Base-by-base conservation (phyloP, 1,139 yeast genomes). In the Saccharomyces hybrid region DNA sequence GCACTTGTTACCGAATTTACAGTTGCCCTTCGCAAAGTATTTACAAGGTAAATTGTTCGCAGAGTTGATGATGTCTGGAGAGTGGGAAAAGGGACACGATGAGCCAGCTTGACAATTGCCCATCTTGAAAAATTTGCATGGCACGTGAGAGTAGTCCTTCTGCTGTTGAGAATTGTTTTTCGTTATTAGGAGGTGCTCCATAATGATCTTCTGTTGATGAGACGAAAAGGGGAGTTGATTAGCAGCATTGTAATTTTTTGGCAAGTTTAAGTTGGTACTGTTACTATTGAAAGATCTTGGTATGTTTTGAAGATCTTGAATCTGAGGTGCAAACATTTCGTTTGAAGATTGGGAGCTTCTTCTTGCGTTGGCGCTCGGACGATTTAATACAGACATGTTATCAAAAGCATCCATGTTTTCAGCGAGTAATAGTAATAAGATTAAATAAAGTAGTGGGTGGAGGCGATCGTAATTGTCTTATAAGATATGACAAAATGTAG, bases 81-180 rank as follows among this genome's bases (percentile, higher is more conserved):
- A 80, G 69, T 93, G 98, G 48, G 95, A 85, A 66, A 93, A 93
- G 1, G 97, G 97, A 70, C 98, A 93, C 1, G 93, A 78, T 55
- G 75, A 76, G 11, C 98, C 98, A 1, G 98, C 98, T 71, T 90
- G 97, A 71, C 98, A 91, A 19, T 87, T 82, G 0, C 98, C 97
- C 68, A 90, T 97, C 59, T 82, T 78, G 69, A 78, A 90, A 74
- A 93, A 91, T 73, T 91, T 91, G 71, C 99, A 91, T 1, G 99
- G 98, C 44, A 91, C 98, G 71, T 91, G 99, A 53, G 95, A 61
- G 52, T 66, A 68, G 53, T 62, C 56, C 53, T 67, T 67, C 1
- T 52, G 48, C 48, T 58, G 61, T 1, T 59, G 57, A 8, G 58
- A 55, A 28, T 59, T 55, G 49, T 60, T 59, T 47, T 64, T 64